A percentile compares a stretch with the other conserved stretches of the same genome.
phyloP scores from a whole-genome alignment of 2,329 filamentous ascomycete genomes.

The Coniochaeta hoffmannii region DNA sequence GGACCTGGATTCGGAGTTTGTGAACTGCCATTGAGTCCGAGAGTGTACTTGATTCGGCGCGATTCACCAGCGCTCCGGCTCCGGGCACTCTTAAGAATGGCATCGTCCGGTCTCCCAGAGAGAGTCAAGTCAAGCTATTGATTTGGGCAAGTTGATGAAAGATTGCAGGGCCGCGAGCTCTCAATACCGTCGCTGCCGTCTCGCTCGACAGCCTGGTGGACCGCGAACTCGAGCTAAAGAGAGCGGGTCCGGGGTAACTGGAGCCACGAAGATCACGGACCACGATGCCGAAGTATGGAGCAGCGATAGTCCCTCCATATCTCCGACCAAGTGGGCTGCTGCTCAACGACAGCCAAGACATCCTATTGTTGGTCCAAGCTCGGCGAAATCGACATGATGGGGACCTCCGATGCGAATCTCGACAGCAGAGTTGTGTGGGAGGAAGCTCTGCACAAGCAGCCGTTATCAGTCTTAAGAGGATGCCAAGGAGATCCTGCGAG shows the following conservation, averaged over 20 bases:
- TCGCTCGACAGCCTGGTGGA: neutral
- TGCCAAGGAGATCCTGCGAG: neutral
- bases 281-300: neutral
- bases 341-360: neutral
- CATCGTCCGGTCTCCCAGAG: no score
- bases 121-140: no score
- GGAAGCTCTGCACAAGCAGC: neutral
- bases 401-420: neutral
- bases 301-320: neutral
- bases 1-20: no score
- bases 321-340: neutral
- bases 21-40: no score
- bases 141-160: no score
- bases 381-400: neutral
- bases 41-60: no score
- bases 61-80: no score
- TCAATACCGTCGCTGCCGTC: no score
- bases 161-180: neutral
- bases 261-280: neutral
- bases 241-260: constrained; percentile 1
- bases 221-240: neutral
- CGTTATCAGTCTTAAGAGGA: neutral
- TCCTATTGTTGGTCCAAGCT: neutral
- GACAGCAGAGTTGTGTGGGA: no score
- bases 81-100: no score